phyloP scores from a whole-genome alignment of 2,329 filamentous ascomycete species.

The Nigrospora osmanthi region DNA sequence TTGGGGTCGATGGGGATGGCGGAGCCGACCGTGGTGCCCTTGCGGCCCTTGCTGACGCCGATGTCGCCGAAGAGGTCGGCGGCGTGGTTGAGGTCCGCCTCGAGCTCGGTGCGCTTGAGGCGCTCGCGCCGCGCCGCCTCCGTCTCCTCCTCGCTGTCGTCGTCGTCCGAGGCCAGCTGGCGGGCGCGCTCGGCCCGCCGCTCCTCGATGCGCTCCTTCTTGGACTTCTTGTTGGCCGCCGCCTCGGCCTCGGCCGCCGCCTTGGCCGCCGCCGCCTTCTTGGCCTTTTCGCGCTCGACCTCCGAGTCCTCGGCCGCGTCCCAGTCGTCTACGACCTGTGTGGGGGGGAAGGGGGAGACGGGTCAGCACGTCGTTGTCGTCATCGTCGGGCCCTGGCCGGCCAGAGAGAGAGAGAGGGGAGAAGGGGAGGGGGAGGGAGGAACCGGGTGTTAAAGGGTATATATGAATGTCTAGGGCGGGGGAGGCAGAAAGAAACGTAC shows the following conservation, averaged over 20 bases:
- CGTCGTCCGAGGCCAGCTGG: slow-evolving; percentile 42
- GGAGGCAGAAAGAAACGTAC: not conserved
- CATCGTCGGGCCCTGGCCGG: slow-evolving; percentile 17
- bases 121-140: slow-evolving; percentile 67
- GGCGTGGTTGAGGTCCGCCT: slow-evolving; percentile 81
- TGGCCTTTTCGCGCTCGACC: slow-evolving; percentile 89
- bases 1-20: slow-evolving; percentile 61
- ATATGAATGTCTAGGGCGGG: not conserved
- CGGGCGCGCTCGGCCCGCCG: slow-evolving; percentile 55
- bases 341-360: not conserved
- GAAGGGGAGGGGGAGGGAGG: no score
- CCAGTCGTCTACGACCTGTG: slow-evolving; percentile 88
- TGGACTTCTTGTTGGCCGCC: slow-evolving; percentile 84
- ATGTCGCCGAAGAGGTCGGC: slow-evolving; percentile 82
- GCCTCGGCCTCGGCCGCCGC: slow-evolving; percentile 85
- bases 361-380: slow-evolving; percentile 9
- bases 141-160: slow-evolving; percentile 62
- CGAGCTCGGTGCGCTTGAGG: slow-evolving; percentile 72
- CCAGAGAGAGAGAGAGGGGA: no score
- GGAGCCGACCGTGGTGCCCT: slow-evolving; percentile 55
- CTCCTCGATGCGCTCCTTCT: slow-evolving; percentile 78
- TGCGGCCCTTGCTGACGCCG: slow-evolving; percentile 52
- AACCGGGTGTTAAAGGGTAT: no score
- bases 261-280: slow-evolving; percentile 78
- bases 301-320: slow-evolving; percentile 96